Evolutionary conservation across 768 basidiomycete genomes (phyloP).

Genomic region (Mrakia gelida): DNA sequence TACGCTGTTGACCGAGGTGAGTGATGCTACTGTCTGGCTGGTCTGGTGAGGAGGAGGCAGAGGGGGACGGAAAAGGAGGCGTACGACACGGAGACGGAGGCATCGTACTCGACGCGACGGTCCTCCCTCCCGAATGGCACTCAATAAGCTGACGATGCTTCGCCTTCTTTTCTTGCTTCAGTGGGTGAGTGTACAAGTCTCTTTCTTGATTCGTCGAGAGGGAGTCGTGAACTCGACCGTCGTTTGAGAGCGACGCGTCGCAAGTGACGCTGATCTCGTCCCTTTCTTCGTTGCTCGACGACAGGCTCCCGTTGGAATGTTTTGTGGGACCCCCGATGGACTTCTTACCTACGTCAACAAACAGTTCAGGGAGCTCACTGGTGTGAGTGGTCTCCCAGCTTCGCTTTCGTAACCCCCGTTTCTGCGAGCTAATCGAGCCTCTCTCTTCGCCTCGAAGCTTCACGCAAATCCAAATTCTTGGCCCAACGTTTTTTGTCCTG

Average conservation of each 20-base stretch:
- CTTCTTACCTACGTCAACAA: constrained; percentile 8
- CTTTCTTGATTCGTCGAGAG: too few species aligned
- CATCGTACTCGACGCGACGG: too few species aligned
- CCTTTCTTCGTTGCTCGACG: neutral
- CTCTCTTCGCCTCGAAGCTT: neutral
- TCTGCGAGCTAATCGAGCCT: neutral
- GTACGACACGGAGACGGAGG: too few species aligned
- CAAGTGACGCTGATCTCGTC: neutral
- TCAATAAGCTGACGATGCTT: too few species aligned
- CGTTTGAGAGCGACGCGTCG: neutral
- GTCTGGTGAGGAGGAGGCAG: too few species aligned
- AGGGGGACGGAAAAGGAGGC: too few species aligned
- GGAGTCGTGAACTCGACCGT: too few species aligned
- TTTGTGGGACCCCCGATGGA: neutral
- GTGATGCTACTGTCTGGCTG: neutral
- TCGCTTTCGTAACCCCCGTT: neutral
- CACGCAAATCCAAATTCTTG: constrained; percentile 3
- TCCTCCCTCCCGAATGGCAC: too few species aligned
- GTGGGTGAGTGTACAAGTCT: too few species aligned
- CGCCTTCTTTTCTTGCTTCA: too few species aligned
- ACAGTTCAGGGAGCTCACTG: constrained; percentile 7
- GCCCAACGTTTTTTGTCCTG: neutral
- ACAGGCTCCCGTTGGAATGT: constrained; percentile 6
- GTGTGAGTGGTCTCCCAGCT: neutral
- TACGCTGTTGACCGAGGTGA: neutral